Evolutionary conservation across 257 asterid species (phyloP).

Genomic region (Lycium ferocissimum): DNA sequence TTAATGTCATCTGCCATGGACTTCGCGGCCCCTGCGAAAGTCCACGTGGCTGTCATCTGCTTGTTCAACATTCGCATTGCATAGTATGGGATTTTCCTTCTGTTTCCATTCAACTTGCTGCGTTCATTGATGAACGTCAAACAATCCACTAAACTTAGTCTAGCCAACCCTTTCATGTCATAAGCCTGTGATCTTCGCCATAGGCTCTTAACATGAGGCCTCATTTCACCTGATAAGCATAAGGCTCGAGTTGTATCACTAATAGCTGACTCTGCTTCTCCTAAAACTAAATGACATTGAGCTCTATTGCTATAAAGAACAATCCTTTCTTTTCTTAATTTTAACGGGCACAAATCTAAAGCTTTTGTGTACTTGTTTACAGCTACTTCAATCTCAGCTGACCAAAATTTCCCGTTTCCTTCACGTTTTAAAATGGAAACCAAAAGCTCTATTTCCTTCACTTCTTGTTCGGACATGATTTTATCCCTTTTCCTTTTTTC

Average conservation of each 20-base stretch:
- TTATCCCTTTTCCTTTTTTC: constrained; percentile 40
- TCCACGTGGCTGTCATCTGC: constrained; percentile 40
- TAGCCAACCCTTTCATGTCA: constrained; percentile 43
- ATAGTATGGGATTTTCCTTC: constrained; percentile 38
- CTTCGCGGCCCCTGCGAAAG: constrained; percentile 17
- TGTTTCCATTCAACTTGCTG: constrained; percentile 18
- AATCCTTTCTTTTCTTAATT: constrained; percentile 38
- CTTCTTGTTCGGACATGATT: constrained; percentile 34
- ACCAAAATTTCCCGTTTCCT: constrained; percentile 46
- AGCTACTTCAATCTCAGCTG: constrained; percentile 36
- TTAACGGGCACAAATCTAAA: constrained; percentile 46
- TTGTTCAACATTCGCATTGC: constrained; percentile 45
- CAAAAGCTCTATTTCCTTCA: constrained; percentile 29
- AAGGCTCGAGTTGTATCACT: constrained; percentile 50
- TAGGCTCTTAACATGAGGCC: constrained; percentile 42
- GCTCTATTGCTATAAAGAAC: constrained; percentile 50
- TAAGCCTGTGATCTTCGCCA: constrained; percentile 58
- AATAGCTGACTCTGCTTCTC: constrained; percentile 42
- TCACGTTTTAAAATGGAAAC: constrained; percentile 38
- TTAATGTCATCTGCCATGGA: not conserved
- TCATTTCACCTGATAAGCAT: constrained; percentile 36
- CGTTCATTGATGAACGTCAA: constrained; percentile 40
- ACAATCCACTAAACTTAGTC: constrained; percentile 48
- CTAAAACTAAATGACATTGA: constrained; percentile 42
- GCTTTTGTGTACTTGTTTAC: constrained; percentile 31